phyloP scores from a whole-genome alignment of 2,329 filamentous ascomycete genomes.

The Pyricularia pennisetigena region DNA sequence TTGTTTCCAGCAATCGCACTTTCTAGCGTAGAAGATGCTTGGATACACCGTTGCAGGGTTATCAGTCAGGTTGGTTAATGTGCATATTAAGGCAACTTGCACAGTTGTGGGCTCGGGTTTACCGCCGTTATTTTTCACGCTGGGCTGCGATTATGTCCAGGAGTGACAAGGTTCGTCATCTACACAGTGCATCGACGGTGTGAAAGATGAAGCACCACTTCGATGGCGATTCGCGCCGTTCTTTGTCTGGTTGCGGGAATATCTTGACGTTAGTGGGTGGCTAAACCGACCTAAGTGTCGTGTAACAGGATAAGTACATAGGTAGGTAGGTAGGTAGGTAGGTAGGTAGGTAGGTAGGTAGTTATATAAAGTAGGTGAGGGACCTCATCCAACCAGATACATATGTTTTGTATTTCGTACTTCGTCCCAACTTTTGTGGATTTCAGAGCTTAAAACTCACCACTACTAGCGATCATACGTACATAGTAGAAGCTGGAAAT shows the following conservation, averaged over 20 bases:
- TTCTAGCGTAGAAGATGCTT: not conserved
- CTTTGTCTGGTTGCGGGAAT: not conserved
- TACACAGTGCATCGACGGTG: not conserved
- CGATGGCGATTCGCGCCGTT: not conserved
- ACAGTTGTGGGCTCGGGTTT: not conserved
- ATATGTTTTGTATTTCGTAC: not conserved
- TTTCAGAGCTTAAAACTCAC: not conserved
- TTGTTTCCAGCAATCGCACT: not conserved
- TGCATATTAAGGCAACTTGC: not conserved
- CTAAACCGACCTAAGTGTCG: not conserved
- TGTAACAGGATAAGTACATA: not conserved
- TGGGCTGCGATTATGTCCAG: too few relatives aligned
- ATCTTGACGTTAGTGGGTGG: not conserved
- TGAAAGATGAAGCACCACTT: not conserved
- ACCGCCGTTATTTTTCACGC: not conserved
- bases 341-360: too few relatives aligned
- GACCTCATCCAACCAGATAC: not conserved
- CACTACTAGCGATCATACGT: not conserved
- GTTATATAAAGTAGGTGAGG: too few relatives aligned
- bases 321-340: too few relatives aligned
- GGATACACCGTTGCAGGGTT: not conserved
- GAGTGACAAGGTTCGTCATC: not conserved
- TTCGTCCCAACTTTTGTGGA: not conserved
- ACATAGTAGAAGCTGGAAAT: not conserved
- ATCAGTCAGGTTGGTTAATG: not conserved